Evolutionary conservation across 805 yeast species (phyloP), one percentile per base, ranked within the genome.

Genomic region (Metschnikowia santaceciliae): DNA sequence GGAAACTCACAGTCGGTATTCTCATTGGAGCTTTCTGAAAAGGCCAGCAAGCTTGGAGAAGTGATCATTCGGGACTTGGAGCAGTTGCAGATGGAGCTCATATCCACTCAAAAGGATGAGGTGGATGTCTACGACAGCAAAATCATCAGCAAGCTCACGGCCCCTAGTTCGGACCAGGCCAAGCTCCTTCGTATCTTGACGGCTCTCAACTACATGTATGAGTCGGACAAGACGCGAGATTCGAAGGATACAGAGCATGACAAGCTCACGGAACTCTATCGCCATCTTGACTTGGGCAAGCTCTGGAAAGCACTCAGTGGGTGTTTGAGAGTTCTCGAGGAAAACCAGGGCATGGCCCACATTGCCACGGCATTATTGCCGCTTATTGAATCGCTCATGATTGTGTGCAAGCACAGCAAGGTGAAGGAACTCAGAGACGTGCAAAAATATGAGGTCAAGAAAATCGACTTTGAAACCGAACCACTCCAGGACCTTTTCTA

Each of bases 371-470:
- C 88, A 0, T 69, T 91, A 22, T 72, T 92, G 22, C 97, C 98
- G 0, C 68, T 90, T 54, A 89, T 92, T 54, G 99, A 92, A 65
- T 84, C 96, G 0, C 74, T 94, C 50, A 90, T 94, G 96, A 96
- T 92, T 46, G 94, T 94, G n/a, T 90, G 96, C 69, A 91, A 91
- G 62, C 95, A 88, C 61, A 81, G 89, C 58, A 79, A 79, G 54
- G 84, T 82, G 38, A 79, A 77, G 60, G 85, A 80, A 47, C 68
- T 77, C 50, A 77, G 80, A 51, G 88, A 82, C 50, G 69, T 67
- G 5, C 66, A 74, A 32, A 84, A 81, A 60, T 86, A 79, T 62
- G 89, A 86, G 57, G 83, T 78, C 15, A 78, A 74, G 50, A 78
- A 78, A 54, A 75, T 79, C 51, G 92, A 90, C 63, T 84, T 87